Evolutionary conservation across 1,139 yeast species (phyloP), one percentile per base, ranked within the genome.

Genomic region (Yamadazyma triangularis): DNA sequence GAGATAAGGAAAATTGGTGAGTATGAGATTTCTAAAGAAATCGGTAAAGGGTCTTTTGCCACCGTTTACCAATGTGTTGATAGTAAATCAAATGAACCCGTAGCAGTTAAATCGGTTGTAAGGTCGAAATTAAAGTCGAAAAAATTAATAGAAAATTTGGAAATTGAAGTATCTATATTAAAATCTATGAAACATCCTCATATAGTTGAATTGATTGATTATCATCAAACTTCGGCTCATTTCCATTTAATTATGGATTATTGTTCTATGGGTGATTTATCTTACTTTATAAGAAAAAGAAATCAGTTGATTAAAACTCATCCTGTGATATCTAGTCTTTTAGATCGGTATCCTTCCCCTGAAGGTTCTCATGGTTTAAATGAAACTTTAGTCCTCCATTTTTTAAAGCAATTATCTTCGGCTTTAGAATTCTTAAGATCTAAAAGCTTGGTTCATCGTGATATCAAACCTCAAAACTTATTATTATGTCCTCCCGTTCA

Each of bases 161-260:
- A 91, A 56, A 79, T 88, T 34, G 98, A 91, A 58, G 88, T 91
- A 29, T 67, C 84, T 30, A 91, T 91, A 31, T 67, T 91, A 44
- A 87, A 88, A 60, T 77, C 83, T 31, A 72, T 91, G 69, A 79
- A 81, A 45, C 96, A 91, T 50, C 95, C 96, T 3, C 97, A 91
- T 55, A 85, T 91, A 31, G 98, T 91, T 4, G 81, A 83, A 10
- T 64, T 91, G 30, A 58, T 85, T 34, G 97, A 89, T 48, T 87
- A 86, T 52, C 78, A 80, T 39, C 83, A 86, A 49, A 83, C 95
- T 1, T 56, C 77, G 8, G 65, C 83, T 8, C 87, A 89, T 56
- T 86, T 88, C 60, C 93, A 87, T 56, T 65, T 91, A 42, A 78
- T 89, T n/a, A 91, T 91, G 97, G 97, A 91, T 53, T 91, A 87